Percentiles rank a stretch among this genome's conserved stretches.
Conservation (phyloP, 768 basidiomycete species). For the Baorangia bicolor region DNA sequence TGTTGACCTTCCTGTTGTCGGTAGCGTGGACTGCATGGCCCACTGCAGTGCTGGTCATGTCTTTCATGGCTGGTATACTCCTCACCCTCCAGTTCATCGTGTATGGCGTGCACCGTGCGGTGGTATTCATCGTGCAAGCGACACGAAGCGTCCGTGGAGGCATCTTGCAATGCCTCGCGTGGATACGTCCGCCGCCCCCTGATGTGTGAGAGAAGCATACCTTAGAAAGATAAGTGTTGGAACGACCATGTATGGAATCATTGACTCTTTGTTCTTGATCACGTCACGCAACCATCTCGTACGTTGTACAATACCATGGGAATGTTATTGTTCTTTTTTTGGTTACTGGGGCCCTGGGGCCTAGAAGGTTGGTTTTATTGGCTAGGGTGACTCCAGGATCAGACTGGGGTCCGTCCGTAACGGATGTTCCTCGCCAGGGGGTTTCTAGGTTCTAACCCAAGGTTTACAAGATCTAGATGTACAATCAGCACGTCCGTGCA, state of each 20-base stretch:
- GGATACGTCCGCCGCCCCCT: too few relatives aligned
- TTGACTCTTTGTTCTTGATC: not conserved
- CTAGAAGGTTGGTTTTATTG: not conserved
- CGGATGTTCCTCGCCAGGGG: not conserved
- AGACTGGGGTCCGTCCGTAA: not conserved
- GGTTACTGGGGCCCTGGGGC: not conserved
- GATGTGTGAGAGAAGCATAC: too few relatives aligned
- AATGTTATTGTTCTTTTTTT: not conserved
- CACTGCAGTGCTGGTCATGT: conserved; percentile 55
- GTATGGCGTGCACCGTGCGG: conserved; percentile 37
- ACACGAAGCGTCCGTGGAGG: too few relatives aligned
- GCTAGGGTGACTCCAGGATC: not conserved
- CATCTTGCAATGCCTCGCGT: conserved; percentile 10
- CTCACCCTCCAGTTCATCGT: too few relatives aligned
- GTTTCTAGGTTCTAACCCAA: not conserved
- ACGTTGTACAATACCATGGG: conserved; percentile 4
- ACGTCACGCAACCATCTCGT: not conserved
- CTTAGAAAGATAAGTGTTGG: not conserved
- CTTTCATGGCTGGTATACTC: conserved; percentile 51
- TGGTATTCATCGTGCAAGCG: conserved; percentile 11
- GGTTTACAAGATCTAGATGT: not conserved
- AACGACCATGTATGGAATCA: not conserved
- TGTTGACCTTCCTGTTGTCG: conserved; percentile 57
- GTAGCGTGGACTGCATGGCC: too few relatives aligned
- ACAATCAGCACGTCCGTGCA: not conserved